Conservation (phyloP, 495 filamentous ascomycete genomes). For the Talaromyces liani region DNA sequence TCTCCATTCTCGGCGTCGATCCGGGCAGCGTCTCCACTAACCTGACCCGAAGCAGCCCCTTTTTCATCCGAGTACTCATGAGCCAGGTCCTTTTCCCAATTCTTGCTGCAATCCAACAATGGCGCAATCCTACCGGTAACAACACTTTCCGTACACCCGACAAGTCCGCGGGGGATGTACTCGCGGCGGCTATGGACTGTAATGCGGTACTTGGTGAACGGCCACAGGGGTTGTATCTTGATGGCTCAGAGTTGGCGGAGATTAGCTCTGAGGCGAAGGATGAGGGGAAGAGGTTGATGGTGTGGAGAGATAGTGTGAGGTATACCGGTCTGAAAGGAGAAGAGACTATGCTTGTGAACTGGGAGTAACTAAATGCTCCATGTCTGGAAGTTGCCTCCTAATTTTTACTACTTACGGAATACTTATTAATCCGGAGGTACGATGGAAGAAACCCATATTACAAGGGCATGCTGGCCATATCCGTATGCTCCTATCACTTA, state of each 20-base stretch:
- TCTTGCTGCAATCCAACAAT: slow-evolving; percentile 8
- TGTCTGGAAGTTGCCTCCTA: too few relatives aligned
- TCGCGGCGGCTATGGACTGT: slow-evolving; percentile 25
- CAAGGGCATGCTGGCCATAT: too few relatives aligned
- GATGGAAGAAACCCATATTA: too few relatives aligned
- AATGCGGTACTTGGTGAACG: slow-evolving; percentile 18
- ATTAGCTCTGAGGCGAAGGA: slow-evolving; percentile 25
- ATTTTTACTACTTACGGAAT: too few relatives aligned
- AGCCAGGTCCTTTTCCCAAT: slow-evolving; percentile 9
- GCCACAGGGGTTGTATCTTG: slow-evolving; percentile 25
- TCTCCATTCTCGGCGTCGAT: slow-evolving; percentile 23
- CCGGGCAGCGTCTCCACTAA: slow-evolving; percentile 27
- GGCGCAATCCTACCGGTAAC: slow-evolving; percentile 17
- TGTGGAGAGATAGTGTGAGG: slow-evolving; percentile 26
- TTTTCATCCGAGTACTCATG: slow-evolving; percentile 11
- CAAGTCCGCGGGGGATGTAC: slow-evolving; percentile 34
- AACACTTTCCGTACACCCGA: slow-evolving; percentile 27
- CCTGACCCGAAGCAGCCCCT: slow-evolving; percentile 17
- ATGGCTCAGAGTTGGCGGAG: slow-evolving; percentile 16
- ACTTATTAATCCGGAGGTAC: too few relatives aligned
- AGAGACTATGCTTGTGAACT: slow-evolving; percentile 26
- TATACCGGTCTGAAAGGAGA: slow-evolving; percentile 25
- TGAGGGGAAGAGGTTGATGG: slow-evolving; percentile 22
- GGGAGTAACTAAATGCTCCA: too few relatives aligned
- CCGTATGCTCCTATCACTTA: too few relatives aligned